A percentile compares a stretch with the other conserved stretches of the same genome.
These are phyloP conservation scores for Saccharomycopsis sp. DNA, from an alignment of 805 yeast genomes.

Conservation along the genomic window DNA sequence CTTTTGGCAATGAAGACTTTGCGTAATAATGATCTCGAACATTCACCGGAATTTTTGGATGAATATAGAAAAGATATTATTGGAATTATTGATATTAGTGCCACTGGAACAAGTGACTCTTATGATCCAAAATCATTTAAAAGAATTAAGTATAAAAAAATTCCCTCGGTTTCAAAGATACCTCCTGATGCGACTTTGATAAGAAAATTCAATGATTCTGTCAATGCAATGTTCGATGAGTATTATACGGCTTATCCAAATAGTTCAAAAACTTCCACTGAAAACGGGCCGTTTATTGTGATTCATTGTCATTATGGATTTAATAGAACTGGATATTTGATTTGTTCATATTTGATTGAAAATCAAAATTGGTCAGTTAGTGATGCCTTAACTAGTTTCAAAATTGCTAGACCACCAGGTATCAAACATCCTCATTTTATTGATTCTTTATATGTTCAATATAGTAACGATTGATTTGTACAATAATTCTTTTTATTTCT, in stretches of 20 bases:
- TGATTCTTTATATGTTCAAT: conserved; percentile 59
- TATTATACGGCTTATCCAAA: conserved; percentile 9
- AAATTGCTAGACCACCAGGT: conserved; percentile 52
- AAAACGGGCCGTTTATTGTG: conserved; percentile 33
- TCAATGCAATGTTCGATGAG: conserved; percentile 34
- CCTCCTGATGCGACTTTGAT: conserved; percentile 59
- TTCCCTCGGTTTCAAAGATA: conserved; percentile 69
- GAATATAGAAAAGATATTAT: conserved; percentile 36
- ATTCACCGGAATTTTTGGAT: conserved; percentile 51
- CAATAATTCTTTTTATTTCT: too few relatives aligned
- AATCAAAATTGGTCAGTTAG: conserved; percentile 45
- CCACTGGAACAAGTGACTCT: conserved; percentile 45
- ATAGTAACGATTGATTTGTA: conserved; percentile 27
- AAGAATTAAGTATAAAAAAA: conserved; percentile 51
- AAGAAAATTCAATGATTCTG: conserved; percentile 41
- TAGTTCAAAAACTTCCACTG: conserved; percentile 7
- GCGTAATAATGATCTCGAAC: conserved; percentile 49
- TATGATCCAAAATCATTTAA: conserved; percentile 50
- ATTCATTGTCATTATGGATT: conserved; percentile 81
- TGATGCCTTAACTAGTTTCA: conserved; percentile 55
- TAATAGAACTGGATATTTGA: conserved; percentile 66
- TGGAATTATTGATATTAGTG: conserved; percentile 61
- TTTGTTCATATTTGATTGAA: conserved; percentile 60
- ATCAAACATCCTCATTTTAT: conserved; percentile 70
- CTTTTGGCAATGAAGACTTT: conserved; percentile 68